Evolutionary conservation across 331 rosid genomes (phyloP).

Genomic region (Arachis monticola): DNA sequence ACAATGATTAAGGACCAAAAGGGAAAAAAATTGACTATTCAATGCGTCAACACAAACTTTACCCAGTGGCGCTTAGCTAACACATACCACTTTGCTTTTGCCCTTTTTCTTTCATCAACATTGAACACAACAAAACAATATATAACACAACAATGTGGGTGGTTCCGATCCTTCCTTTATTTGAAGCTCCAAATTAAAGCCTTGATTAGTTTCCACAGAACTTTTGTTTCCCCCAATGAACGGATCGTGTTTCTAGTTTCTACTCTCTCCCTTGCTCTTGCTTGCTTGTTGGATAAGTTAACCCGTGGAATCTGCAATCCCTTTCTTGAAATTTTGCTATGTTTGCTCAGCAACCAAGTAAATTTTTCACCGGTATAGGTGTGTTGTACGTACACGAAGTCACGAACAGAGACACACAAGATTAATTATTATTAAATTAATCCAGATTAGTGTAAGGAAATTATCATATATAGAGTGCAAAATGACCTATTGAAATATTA

Average conservation of each 20-base stretch:
- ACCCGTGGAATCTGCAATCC: constrained; percentile 21
- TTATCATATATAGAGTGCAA: too few relatives aligned
- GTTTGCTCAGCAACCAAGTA: constrained; percentile 37
- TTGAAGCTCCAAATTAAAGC: constrained; percentile 16
- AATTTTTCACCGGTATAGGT: constrained; percentile 21
- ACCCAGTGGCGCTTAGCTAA: constrained; percentile 40
- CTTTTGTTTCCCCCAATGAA: constrained; percentile 51
- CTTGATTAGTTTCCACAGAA: neutral
- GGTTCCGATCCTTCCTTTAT: neutral
- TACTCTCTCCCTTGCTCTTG: neutral
- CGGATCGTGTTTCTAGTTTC: constrained; percentile 54
- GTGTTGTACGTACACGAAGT: neutral
- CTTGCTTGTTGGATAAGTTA: constrained; percentile 36
- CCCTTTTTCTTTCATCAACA: constrained; percentile 34
- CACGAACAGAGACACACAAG: constrained; percentile 16
- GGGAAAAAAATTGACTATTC: constrained; percentile 44
- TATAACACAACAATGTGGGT: neutral
- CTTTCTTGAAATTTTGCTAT: constrained; percentile 33
- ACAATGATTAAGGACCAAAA: constrained; percentile 52
- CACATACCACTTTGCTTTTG: constrained; percentile 41
- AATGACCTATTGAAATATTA: too few relatives aligned
- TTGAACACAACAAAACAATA: neutral
- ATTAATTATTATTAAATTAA: too few relatives aligned
- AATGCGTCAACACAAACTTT: constrained; percentile 29
- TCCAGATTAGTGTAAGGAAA: too few relatives aligned